Evolutionary conservation across 352 stramenopile genomes (phyloP).

Genomic region (Pythium brassicae): DNA sequence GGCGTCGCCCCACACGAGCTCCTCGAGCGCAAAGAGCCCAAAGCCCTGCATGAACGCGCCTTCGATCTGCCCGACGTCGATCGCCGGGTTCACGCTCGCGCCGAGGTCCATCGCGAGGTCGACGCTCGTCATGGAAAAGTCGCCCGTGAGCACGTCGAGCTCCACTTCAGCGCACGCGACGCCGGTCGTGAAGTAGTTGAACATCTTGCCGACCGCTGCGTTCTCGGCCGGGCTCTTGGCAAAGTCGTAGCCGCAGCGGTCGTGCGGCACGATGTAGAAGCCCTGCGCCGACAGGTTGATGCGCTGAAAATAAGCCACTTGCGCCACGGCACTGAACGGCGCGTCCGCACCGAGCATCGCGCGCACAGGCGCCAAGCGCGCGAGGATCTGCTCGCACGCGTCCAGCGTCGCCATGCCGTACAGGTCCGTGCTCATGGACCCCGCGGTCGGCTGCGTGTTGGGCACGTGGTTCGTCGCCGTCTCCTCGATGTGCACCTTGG

Average conservation of each 20-base stretch:
- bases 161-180: conserved; percentile 92
- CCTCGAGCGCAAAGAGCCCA: conserved; percentile 93
- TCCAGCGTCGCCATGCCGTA: conserved; percentile 97
- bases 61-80: conserved; percentile 98
- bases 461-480: conserved; percentile 94
- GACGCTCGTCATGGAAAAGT: conserved; percentile 82
- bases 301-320: conserved; percentile 90
- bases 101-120: conserved; percentile 92
- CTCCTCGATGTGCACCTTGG: conserved; percentile 93
- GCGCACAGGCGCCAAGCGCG: conserved; percentile 81
- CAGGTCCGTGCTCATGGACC: conserved; percentile 94
- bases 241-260: conserved; percentile 93
- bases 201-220: conserved; percentile 82
- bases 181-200: conserved; percentile 97
- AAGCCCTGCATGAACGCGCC: conserved; percentile 96
- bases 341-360: conserved; percentile 69
- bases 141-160: conserved; percentile 94
- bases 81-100: conserved; percentile 94
- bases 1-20: conserved; percentile 93
- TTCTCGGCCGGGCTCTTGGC: conserved; percentile 86
- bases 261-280: conserved; percentile 92
- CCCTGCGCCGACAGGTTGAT: conserved; percentile 94
- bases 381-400: conserved; percentile 94
- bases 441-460: conserved; percentile 92
- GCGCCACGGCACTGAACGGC: conserved; percentile 77